Percentiles rank a stretch among this genome's conserved stretches.
Conservation (phyloP, 2,329 filamentous ascomycete species). For the Atkinsonella texensis region DNA sequence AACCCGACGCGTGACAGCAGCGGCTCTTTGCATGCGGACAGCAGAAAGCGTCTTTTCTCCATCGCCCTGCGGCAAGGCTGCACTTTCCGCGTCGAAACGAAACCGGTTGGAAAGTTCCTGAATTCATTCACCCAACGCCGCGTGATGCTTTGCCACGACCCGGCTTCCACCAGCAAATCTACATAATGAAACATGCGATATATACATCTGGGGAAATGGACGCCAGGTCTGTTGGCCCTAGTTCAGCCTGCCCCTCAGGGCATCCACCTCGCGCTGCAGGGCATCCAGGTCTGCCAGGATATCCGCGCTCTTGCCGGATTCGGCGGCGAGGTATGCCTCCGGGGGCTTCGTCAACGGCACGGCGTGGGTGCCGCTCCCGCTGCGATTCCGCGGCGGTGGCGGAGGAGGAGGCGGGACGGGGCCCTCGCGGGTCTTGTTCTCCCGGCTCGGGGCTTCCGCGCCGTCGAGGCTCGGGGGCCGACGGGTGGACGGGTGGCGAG, state of each 20-base stretch:
- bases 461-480: slow-evolving; percentile 32
- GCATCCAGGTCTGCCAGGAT: slow-evolving; percentile 63
- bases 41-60: too few relatives aligned
- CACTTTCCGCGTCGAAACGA: too few relatives aligned
- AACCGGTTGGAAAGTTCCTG: too few relatives aligned
- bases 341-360: slow-evolving; percentile 21
- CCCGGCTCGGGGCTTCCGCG: slow-evolving; percentile 23
- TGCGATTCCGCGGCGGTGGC: slow-evolving; percentile 33
- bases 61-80: too few relatives aligned
- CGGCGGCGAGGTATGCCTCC: slow-evolving; percentile 10
- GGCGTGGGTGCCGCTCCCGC: slow-evolving; percentile 30
- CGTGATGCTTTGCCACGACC: too few relatives aligned
- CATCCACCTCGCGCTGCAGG: slow-evolving; percentile 66
- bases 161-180: too few relatives aligned
- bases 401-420: slow-evolving; percentile 9
- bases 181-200: too few relatives aligned
- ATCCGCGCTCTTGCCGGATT: slow-evolving; percentile 31
- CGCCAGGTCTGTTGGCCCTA: background rate
- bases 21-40: too few relatives aligned
- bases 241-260: slow-evolving; percentile 28
- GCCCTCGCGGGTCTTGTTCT: slow-evolving; percentile 18
- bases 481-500: slow-evolving; percentile 30
- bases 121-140: too few relatives aligned
- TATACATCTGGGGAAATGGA: background rate
- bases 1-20: too few relatives aligned